These are phyloP conservation scores for Cymbopogon citratus DNA, from an alignment of 176 grass and related monocot species.

Conservation along the genomic window DNA sequence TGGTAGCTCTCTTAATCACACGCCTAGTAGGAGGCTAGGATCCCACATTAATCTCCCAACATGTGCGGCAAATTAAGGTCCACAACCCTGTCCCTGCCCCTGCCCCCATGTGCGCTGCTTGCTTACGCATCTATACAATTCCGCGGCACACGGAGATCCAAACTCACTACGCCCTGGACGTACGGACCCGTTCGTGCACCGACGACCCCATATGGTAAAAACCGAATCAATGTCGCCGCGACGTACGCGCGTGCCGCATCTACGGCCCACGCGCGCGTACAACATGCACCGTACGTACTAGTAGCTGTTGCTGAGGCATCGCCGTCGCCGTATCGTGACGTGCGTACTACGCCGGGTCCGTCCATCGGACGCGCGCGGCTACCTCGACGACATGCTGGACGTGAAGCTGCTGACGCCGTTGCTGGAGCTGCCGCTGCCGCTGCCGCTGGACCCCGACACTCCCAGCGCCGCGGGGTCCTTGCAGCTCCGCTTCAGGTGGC, in stretches of 20 bases:
- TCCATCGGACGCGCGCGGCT: background rate
- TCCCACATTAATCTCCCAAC: background rate
- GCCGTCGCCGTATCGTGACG: background rate
- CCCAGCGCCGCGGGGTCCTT: background rate
- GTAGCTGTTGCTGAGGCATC: background rate
- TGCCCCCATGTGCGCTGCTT: conserved; percentile 24
- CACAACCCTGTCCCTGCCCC: background rate
- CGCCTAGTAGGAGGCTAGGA: too few species aligned
- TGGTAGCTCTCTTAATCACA: background rate
- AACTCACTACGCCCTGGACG: background rate
- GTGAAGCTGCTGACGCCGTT: background rate
- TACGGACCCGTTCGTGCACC: background rate
- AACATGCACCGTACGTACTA: background rate
- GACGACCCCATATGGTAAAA: background rate
- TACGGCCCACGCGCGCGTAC: background rate
- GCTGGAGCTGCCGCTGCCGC: too few species aligned
- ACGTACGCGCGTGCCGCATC: background rate
- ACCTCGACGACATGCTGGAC: conserved; percentile 7
- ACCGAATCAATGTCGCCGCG: background rate
- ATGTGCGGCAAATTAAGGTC: background rate
- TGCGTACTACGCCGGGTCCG: background rate
- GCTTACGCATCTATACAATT: conserved; percentile 31
- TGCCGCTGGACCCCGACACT: too few species aligned
- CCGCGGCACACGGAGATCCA: conserved; percentile 29
- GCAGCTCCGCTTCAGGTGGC: background rate